Base-by-base conservation (phyloP, 202 grass and related monocot species). In the Zizania palustris region DNA sequence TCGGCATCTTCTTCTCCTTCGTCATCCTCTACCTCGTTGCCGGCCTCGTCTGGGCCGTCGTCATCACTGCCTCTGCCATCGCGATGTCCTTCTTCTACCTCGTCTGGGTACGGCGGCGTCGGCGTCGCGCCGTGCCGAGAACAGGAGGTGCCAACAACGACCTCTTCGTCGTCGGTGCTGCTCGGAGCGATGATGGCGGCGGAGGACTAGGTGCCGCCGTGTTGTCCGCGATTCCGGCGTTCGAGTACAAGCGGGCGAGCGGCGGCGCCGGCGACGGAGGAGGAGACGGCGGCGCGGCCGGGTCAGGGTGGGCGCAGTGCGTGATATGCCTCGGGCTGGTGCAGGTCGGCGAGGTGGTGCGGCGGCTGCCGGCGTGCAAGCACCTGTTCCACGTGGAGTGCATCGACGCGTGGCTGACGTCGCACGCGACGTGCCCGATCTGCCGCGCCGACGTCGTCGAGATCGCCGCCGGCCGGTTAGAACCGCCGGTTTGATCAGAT, bases 291-390 rank as follows among this genome's bases (percentile, higher is more conserved):
- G n/a, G 16, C 18, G 58, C 67, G 67, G 61, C 39, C 28, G 75
- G 13, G 49, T 35, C 72, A 8, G 82, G 79, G 53, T 87, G 80
- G 85, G 80, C 85, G 68, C 68, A 79, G 74, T 87, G 85, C 37
- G 85, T 83, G 44, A 83, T 87, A 62, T 87, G 85, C 74, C 61
- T 87, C 1, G 85, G 74, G 42, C 37, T 87, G 9, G 79, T 87
- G 80, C 69, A 78, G 37, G 61, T 74, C 43, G 80, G 85, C 53
- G 74, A 87, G 80, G 22, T 78, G 68, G 85, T 87, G 3, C 67
- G 85, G 74, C 85, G 62, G 61, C 60, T 87, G 62, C 85, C 74
- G 45, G 65, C 59, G 46, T 84, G 82, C 74, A 56, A 77, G 58
- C 82, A 84, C 15, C 1, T 84, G 56, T 87, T 87, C 80, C 85